Evolutionary conservation across 2,329 filamentous ascomycete species (phyloP), one percentile per base, ranked within the genome.

Genomic region (Sphaerulina vaccinii): DNA sequence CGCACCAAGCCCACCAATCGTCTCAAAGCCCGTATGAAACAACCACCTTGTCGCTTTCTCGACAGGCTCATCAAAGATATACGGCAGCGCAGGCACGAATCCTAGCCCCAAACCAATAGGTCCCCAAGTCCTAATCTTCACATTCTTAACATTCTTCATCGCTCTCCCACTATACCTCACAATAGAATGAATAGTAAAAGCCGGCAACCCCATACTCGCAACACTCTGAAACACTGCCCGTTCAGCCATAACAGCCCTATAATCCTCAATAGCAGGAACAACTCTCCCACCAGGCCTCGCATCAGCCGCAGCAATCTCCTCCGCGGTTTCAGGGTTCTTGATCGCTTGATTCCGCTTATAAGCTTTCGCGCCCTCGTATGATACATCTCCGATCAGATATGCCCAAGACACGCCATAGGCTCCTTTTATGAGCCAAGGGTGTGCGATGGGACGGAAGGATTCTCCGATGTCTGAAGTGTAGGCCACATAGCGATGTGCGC

Each of bases 381-480:
- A 79, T 41, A 97, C 92, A 66, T 99, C 93, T 42, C 93, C 92
- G 11, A 90, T 72, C 18, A 99, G 81, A 66, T 99, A 99, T 9
- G 87, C 78, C 93, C 93, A 97, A 1, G 89, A 95, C 36, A 99
- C 77, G 42, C 83, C 92, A 67, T 99, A 99, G 5, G 93, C 93
- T 41, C 82, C 77, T 53, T 86, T 82, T 9, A 99, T 87, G 2
- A 95, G 73, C 64, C 79, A 84, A 0, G 90, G 92, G 68, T 96
- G 91, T 3, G 92, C 91, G 33, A 99, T 81, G 0, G 93, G 93
- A 1, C 93, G 84, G 73, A 99, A 99, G 0, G 88, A 95, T 72
- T 99, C 93, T 68, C 93, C 93, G 58, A 99, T 92, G 65, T 97
- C 92, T 16, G 56, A 91, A 0, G 93, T 97, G 70, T 99, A 99